These are phyloP conservation scores for Lactarius vividus DNA, from an alignment of 768 basidiomycete species.

Conservation along the genomic window DNA sequence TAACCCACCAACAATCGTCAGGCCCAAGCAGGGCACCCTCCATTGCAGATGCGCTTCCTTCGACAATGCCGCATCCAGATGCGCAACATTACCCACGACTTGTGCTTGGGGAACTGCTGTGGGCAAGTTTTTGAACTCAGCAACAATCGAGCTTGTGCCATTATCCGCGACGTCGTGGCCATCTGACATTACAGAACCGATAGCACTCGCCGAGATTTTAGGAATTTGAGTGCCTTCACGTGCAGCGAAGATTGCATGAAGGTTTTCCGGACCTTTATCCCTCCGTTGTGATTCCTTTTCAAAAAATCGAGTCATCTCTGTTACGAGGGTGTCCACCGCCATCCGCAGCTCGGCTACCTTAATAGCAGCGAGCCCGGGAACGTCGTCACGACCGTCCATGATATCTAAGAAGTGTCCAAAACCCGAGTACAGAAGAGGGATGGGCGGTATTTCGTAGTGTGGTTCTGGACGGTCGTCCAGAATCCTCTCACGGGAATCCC, in stretches of 20 bases:
- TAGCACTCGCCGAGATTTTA: not conserved
- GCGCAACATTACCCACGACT: not conserved
- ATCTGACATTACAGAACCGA: not conserved
- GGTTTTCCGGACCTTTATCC: not conserved
- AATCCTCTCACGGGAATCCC: not conserved
- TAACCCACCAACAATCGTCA: not conserved
- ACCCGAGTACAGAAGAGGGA: not conserved
- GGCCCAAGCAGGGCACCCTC: not conserved
- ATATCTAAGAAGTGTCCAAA: not conserved
- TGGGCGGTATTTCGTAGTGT: not conserved
- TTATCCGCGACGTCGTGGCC: not conserved
- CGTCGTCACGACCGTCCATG: not conserved
- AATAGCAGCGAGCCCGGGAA: not conserved
- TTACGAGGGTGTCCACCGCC: not conserved
- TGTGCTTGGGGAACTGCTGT: not conserved
- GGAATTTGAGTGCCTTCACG: rapidly evolving
- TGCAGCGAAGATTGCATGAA: not conserved
- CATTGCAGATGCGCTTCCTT: not conserved
- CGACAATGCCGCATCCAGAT: not conserved
- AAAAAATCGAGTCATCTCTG: not conserved
- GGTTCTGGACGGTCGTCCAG: not conserved
- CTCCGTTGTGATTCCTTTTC: not conserved
- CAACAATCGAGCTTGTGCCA: not conserved
- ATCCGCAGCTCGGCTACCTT: not conserved
- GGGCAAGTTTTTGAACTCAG: not conserved